Conservation (phyloP, 352 stramenopile species). For the Phytophthora vignae region DNA sequence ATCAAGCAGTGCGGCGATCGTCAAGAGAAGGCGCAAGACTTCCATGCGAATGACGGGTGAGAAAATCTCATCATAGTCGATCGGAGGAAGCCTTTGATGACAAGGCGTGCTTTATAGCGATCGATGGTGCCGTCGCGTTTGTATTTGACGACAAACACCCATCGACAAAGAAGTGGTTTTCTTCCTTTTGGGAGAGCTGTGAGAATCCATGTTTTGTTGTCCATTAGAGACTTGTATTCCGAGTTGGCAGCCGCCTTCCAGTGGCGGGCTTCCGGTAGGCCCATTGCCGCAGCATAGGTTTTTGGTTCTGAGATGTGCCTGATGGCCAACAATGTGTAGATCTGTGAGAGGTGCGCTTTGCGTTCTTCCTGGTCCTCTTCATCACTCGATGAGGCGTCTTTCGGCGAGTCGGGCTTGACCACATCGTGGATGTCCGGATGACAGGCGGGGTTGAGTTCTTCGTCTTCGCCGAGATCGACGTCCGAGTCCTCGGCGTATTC, state of each 20-base stretch:
- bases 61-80: background rate
- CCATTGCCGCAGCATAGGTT: slow-evolving; percentile 8
- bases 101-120: too few relatives aligned
- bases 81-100: background rate
- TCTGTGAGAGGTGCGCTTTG: slow-evolving; percentile 2
- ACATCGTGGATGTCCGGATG: too few relatives aligned
- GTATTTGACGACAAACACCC: too few relatives aligned
- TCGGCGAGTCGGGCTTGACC: too few relatives aligned
- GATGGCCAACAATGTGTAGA: slow-evolving; percentile 10
- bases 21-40: background rate
- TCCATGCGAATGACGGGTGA: background rate
- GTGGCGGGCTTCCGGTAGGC: slow-evolving; percentile 5
- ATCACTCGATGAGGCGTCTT: background rate
- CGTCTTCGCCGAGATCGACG: too few relatives aligned
- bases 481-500: too few relatives aligned
- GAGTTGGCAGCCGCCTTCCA: slow-evolving; percentile 8
- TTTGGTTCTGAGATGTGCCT: slow-evolving; percentile 13
- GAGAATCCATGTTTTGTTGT: slow-evolving; percentile 21
- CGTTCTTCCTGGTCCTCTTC: background rate
- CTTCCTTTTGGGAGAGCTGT: background rate
- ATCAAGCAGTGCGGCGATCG: background rate
- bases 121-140: too few relatives aligned
- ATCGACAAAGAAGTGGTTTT: background rate
- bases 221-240: slow-evolving; percentile 21
- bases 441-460: too few relatives aligned